Conservation (phyloP, 331 rosid species). For the Arachis monticola region DNA sequence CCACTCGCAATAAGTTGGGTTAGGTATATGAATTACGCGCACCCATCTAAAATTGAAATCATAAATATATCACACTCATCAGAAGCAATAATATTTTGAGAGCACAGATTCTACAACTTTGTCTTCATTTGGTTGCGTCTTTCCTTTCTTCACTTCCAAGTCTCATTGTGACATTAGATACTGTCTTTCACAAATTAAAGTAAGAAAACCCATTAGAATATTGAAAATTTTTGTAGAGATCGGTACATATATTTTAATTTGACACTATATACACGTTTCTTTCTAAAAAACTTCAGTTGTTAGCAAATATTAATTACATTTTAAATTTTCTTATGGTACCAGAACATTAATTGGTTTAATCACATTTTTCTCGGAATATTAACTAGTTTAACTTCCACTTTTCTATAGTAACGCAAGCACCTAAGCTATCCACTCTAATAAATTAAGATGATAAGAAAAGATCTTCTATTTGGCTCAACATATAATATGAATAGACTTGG, state of each 20-base stretch:
- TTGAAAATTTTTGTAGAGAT: constrained; percentile 24
- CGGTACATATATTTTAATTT: neutral
- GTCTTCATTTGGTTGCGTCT: constrained; percentile 35
- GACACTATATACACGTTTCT: neutral
- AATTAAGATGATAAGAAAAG: too few relatives aligned
- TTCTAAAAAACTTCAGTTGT: neutral
- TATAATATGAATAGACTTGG: neutral
- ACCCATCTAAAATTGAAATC: constrained; percentile 23
- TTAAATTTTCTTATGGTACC: neutral
- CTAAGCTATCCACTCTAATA: neutral
- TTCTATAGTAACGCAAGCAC: neutral
- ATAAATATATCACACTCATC: constrained; percentile 4
- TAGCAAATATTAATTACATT: neutral
- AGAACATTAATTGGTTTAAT: neutral
- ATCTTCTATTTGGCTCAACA: too few relatives aligned
- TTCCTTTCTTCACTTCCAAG: constrained; percentile 48
- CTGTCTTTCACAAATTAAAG: constrained; percentile 3
- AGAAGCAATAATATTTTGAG: constrained; percentile 22
- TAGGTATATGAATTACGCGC: constrained; percentile 40
- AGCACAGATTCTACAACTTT: constrained; percentile 10
- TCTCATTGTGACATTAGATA: constrained; percentile 7
- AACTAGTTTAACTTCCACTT: neutral
- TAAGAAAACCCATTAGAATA: constrained; percentile 5
- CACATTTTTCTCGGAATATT: neutral
- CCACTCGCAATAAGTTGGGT: constrained; percentile 32